phyloP scores from a whole-genome alignment of 129 eudicot genomes.

The Saussurea involucrata region DNA sequence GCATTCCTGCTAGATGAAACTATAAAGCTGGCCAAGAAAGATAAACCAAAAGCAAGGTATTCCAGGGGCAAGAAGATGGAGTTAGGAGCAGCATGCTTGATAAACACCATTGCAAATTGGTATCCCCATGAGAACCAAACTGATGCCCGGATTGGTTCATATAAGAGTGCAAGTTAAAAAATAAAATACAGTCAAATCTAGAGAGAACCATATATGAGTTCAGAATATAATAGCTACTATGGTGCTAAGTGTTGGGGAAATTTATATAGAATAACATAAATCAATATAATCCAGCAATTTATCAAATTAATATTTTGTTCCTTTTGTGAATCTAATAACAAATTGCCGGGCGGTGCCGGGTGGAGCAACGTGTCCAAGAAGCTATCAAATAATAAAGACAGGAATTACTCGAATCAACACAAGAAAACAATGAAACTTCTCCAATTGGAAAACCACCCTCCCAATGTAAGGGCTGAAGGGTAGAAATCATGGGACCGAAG shows the following conservation, averaged over 20 bases:
- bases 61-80: neutral
- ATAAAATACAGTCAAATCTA: neutral
- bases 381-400: neutral
- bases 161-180: neutral
- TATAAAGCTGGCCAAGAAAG: neutral
- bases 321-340: neutral
- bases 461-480: neutral
- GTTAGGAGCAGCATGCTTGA: neutral
- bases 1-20: neutral
- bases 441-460: neutral
- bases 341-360: too few relatives aligned
- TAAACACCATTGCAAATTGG: neutral
- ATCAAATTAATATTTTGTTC: neutral
- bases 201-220: neutral
- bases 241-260: neutral
- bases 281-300: neutral
- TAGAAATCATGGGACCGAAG: neutral
- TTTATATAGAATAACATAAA: neutral
- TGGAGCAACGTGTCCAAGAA: conserved; percentile 1
- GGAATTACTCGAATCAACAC: neutral
- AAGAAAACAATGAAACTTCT: neutral
- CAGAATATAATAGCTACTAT: neutral
- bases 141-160: neutral
- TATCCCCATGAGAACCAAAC: neutral
- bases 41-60: neutral